Evolutionary conservation across 1,284 basidiomycete genomes (phyloP).

Genomic region (Pisolithus thermaeus): DNA sequence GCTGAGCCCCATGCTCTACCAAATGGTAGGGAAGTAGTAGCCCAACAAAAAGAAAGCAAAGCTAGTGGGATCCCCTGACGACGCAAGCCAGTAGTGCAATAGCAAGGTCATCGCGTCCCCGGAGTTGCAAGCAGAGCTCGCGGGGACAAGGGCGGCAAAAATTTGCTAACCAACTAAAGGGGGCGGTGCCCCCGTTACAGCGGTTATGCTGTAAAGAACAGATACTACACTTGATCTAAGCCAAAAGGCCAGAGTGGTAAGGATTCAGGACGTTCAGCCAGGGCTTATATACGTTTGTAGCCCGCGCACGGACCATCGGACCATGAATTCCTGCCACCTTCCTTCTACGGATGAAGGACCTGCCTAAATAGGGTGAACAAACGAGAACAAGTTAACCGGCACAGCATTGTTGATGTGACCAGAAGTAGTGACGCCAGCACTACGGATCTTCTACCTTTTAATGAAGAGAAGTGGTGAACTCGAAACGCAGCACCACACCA

Average conservation of each 20-base stretch:
- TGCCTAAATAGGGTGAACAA: not conserved
- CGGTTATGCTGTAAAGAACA: slow-evolving; percentile 68
- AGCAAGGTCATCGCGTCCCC: slow-evolving; percentile 3
- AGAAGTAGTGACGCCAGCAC: too few species aligned
- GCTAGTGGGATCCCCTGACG: slow-evolving; percentile 5
- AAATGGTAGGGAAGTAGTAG: not conserved
- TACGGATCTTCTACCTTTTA: too few species aligned
- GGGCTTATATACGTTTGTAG: not conserved
- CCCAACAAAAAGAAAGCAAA: not conserved
- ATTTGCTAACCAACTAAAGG: slow-evolving; percentile 2
- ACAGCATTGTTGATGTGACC: too few species aligned
- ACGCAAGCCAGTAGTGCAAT: slow-evolving; percentile 6
- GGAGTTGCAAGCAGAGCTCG: slow-evolving; percentile 9
- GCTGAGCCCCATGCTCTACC: not conserved
- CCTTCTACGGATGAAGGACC: not conserved
- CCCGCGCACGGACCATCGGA: not conserved
- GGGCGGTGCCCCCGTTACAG: slow-evolving; percentile 43
- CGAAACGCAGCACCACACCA: too few species aligned
- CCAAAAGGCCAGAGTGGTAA: slow-evolving; percentile 91
- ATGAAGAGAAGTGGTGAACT: too few species aligned
- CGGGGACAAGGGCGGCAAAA: slow-evolving; percentile 7
- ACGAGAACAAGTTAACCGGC: not conserved
- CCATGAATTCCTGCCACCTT: not conserved
- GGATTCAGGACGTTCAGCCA: slow-evolving; percentile 11
- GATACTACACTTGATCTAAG: slow-evolving; percentile 95